These are phyloP conservation scores for Neonectria hederae DNA, from an alignment of 2,329 filamentous ascomycete species.

Conservation along the genomic window DNA sequence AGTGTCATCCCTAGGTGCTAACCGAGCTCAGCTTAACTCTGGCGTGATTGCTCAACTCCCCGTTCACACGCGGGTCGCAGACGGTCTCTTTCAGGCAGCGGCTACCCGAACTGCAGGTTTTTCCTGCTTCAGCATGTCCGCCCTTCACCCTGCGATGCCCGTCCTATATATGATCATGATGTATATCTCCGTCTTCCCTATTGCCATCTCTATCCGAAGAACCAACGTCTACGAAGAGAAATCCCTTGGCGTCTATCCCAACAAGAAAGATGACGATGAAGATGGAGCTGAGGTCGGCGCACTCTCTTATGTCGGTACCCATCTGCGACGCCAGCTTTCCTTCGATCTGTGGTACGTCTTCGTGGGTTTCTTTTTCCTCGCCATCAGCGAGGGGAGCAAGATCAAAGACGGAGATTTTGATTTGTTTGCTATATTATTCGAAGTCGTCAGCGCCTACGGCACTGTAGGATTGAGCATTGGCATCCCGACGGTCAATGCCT, in stretches of 20 bases:
- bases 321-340: slow-evolving; percentile 91
- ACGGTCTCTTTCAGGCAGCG: slow-evolving; percentile 89
- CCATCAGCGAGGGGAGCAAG: slow-evolving; percentile 82
- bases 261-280: slow-evolving; percentile 56
- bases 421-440: slow-evolving; percentile 79
- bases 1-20: slow-evolving; percentile 27
- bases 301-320: slow-evolving; percentile 87
- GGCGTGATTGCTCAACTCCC: slow-evolving; percentile 73
- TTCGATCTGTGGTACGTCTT: slow-evolving; percentile 99
- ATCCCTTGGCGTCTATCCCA: slow-evolving; percentile 77
- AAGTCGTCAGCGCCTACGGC: slow-evolving; percentile 90
- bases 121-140: slow-evolving; percentile 78
- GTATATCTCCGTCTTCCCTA: slow-evolving; percentile 98
- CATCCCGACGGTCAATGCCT: slow-evolving; percentile 78
- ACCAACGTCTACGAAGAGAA: slow-evolving; percentile 98
- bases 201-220: slow-evolving; percentile 91
- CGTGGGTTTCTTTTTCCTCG: slow-evolving; percentile 89
- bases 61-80: slow-evolving; percentile 78
- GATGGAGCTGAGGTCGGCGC: slow-evolving; percentile 63
- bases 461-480: slow-evolving; percentile 93
- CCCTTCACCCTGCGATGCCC: slow-evolving; percentile 89
- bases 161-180: slow-evolving; percentile 98
- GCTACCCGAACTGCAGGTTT: slow-evolving; percentile 93
- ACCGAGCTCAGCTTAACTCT: slow-evolving; percentile 70
- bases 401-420: slow-evolving; percentile 72